Conservation (phyloP, 768 basidiomycete genomes). For the Phaeotremella fagi region DNA sequence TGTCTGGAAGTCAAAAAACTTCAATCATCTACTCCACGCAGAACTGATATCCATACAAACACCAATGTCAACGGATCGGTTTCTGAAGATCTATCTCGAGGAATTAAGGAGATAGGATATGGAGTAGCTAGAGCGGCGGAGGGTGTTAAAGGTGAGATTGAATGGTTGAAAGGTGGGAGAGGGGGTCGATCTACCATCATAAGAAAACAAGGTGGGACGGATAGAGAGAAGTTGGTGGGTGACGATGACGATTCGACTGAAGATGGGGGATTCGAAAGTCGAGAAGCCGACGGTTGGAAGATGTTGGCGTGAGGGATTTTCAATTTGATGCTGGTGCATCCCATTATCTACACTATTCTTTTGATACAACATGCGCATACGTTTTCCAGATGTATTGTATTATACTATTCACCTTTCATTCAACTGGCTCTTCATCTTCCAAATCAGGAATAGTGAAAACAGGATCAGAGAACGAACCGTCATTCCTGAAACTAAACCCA, state of each 20-base stretch:
- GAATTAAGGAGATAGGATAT: constrained; percentile 1
- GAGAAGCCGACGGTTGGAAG: not conserved
- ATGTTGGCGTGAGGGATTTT: not conserved
- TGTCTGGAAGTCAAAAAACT: constrained; percentile 20
- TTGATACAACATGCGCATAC: too few relatives aligned
- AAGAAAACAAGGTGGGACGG: not conserved
- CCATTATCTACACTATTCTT: not conserved
- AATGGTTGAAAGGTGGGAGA: constrained; percentile 4
- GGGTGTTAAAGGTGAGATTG: not conserved
- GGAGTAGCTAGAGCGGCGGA: constrained; percentile 2
- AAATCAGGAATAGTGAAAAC: constrained; percentile 37
- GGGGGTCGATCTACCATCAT: not conserved
- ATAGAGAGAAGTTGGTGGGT: not conserved
- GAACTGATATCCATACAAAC: too few relatives aligned
- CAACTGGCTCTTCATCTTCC: constrained; percentile 32
- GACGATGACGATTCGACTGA: not conserved
- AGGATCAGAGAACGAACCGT: constrained; percentile 27
- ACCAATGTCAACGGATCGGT: not conserved
- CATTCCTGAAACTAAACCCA: constrained; percentile 4
- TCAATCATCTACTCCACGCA: not conserved
- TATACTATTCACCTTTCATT: not conserved
- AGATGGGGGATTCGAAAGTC: not conserved
- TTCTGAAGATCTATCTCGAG: not conserved
- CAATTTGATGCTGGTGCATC: too few relatives aligned
- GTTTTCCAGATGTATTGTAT: too few relatives aligned